Evolutionary conservation across 768 basidiomycete species (phyloP).

Genomic region (Boletus tylopilopsis): DNA sequence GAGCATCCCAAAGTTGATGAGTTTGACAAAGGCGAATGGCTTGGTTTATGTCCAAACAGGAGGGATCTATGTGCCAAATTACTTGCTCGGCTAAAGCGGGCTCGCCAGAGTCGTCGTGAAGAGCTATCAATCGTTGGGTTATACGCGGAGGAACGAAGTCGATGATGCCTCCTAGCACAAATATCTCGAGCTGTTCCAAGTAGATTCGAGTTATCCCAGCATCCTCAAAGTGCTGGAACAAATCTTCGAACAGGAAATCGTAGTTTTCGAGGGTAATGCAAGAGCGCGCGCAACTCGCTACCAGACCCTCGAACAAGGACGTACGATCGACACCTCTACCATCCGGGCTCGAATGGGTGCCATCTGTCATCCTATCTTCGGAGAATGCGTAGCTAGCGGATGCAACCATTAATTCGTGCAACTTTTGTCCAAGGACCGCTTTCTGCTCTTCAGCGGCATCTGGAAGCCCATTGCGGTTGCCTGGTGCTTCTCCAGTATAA

Average conservation of each 20-base stretch:
- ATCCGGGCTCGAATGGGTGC: constrained; percentile 76
- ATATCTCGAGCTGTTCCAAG: constrained; percentile 74
- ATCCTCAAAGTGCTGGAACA: constrained; percentile 87
- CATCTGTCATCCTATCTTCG: constrained; percentile 89
- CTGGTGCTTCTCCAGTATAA: constrained; percentile 74
- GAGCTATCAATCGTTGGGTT: constrained; percentile 75
- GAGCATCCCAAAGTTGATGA: constrained; percentile 84
- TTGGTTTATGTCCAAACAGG: constrained; percentile 90
- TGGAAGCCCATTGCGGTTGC: constrained; percentile 86
- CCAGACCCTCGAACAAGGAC: constrained; percentile 83
- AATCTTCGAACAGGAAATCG: constrained; percentile 89
- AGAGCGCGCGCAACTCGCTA: constrained; percentile 70
- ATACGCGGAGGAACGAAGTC: constrained; percentile 80
- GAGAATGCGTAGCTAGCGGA: constrained; percentile 91
- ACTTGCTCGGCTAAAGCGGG: constrained; percentile 80
- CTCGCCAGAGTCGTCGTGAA: constrained; percentile 68
- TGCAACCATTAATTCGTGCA: constrained; percentile 81
- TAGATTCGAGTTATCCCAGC: constrained; percentile 83
- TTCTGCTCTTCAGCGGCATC: constrained; percentile 55
- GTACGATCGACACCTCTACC: constrained; percentile 92
- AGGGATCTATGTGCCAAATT: constrained; percentile 95
- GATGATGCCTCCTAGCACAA: constrained; percentile 73
- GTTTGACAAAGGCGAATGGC: constrained; percentile 81
- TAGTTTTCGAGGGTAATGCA: constrained; percentile 77
- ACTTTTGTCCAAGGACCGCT: constrained; percentile 65